Conservation (phyloP, 1,284 basidiomycete species). For the Malassezia japonica region DNA sequence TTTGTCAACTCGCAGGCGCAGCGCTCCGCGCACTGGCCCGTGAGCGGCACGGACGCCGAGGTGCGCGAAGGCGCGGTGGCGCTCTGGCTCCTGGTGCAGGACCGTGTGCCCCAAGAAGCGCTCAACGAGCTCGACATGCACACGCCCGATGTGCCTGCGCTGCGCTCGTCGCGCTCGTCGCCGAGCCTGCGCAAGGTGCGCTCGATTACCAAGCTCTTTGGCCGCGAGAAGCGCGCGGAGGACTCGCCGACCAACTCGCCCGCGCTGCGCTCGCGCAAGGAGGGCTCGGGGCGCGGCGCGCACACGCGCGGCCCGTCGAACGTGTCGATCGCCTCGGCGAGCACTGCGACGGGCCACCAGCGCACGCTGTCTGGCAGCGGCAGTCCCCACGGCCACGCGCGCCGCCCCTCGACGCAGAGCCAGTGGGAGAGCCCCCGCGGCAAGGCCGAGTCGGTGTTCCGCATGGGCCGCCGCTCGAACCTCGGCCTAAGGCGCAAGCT, state of each 20-base stretch:
- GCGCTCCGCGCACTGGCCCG: not conserved
- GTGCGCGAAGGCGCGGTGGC: slow-evolving; percentile 3
- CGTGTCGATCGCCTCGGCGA: not conserved
- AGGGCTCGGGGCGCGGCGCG: not conserved
- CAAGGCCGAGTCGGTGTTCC: not conserved
- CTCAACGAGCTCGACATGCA: too few species aligned
- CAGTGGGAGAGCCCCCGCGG: not conserved
- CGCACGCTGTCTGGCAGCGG: not conserved
- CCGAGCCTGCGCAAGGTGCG: slow-evolving; percentile 7
- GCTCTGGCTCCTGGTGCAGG: slow-evolving; percentile 6
- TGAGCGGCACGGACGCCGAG: not conserved
- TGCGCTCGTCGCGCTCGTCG: not conserved
- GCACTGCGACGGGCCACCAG: not conserved
- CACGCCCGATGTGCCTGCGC: not conserved
- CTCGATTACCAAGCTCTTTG: slow-evolving; percentile 9
- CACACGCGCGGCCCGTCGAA: slow-evolving; percentile 2
- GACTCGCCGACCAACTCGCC: slow-evolving; percentile 1
- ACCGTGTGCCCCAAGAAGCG: not conserved
- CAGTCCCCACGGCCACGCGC: not conserved
- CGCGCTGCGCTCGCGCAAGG: not conserved
- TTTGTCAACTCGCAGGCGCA: slow-evolving; percentile 6
- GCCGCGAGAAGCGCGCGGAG: not conserved
- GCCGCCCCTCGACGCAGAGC: not conserved
- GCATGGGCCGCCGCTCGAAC: not conserved
- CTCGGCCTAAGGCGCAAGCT: not conserved